These are phyloP conservation scores for Venturia aucupariae DNA, from an alignment of 2,329 filamentous ascomycete species.

Conservation along the genomic window DNA sequence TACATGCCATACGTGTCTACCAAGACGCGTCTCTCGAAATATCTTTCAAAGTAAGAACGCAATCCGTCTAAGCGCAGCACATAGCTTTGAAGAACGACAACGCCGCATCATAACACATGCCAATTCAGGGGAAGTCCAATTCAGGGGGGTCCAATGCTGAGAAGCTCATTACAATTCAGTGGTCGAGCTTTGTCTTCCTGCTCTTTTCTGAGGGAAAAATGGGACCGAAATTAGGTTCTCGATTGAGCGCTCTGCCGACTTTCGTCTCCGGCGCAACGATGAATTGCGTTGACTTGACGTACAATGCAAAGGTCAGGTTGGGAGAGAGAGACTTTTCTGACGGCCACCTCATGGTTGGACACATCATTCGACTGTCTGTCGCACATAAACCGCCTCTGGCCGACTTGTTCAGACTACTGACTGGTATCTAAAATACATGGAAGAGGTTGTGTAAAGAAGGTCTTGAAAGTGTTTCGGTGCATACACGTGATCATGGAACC, in stretches of 20 bases:
- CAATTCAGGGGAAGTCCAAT: no score
- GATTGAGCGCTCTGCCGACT: background rate
- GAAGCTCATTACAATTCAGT: background rate
- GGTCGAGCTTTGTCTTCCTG: background rate
- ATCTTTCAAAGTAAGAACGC: no score
- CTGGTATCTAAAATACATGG: no score
- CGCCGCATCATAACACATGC: background rate
- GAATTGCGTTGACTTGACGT: background rate
- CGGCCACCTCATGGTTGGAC: no score
- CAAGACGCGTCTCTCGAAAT: background rate
- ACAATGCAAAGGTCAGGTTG: background rate
- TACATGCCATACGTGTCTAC: background rate
- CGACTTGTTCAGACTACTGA: no score
- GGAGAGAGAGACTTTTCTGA: background rate
- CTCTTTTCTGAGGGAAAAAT: background rate
- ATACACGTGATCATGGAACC: no score
- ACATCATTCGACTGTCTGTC: no score
- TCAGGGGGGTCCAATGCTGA: background rate
- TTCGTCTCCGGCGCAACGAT: background rate
- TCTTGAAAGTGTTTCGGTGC: no score
- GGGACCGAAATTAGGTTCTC: background rate
- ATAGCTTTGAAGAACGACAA: background rate
- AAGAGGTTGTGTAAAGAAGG: no score
- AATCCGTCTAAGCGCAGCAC: background rate
- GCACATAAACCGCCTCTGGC: no score